Base-by-base conservation (phyloP, 495 filamentous ascomycete genomes). In the Hypoxylon subgilvum region DNA sequence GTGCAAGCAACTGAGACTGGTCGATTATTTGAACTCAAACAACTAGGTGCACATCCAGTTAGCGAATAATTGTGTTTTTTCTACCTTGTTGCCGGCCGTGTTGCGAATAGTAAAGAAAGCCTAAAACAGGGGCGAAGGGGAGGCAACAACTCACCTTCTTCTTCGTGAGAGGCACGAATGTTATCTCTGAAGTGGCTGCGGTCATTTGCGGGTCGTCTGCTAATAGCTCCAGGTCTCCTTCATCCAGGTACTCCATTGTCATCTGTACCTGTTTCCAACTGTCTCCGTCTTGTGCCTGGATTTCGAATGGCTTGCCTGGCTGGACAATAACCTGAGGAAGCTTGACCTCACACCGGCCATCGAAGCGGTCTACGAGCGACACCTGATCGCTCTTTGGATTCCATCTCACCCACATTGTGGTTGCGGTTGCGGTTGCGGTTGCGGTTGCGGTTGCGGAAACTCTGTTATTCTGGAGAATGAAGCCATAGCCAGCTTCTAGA, bases 261-360 rank as follows among this genome's bases (percentile, higher is more conserved):
- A 62, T 62, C 1, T 17, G 38, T 4, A 51, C 45, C 41, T 51
- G 46, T 18, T 55, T 62, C 38, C 7, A 51, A 4, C 16, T 21
- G 2, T 56, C 19, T 6, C 27, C 45, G 4, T 46, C 12, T 6
- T 13, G 31, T 1, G 18, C 46, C 25, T 56, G 44, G 27, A 62
- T 55, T 14, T 42, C 16, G 16, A 62, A 62, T 0, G 51, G 51
- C 16, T 62, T 56, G n/a, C 17, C 45, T n/a, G 58, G 25, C 6
- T 55, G 45, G 4, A 14, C 2, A 7, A 55, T 55, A 4, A 56
- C 18, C 4, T 40, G 40, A 1, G 45, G 44, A 2, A 56, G 28
- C 39, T 46, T 62, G 25, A 62, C 58, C 41, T 62, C 58, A 21
- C 58, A 62, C 8, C 18, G 52, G 7, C 9, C 13, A 13, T 62